Conservation (phyloP, 2,329 filamentous ascomycete genomes). For the Alternaria dauci region DNA sequence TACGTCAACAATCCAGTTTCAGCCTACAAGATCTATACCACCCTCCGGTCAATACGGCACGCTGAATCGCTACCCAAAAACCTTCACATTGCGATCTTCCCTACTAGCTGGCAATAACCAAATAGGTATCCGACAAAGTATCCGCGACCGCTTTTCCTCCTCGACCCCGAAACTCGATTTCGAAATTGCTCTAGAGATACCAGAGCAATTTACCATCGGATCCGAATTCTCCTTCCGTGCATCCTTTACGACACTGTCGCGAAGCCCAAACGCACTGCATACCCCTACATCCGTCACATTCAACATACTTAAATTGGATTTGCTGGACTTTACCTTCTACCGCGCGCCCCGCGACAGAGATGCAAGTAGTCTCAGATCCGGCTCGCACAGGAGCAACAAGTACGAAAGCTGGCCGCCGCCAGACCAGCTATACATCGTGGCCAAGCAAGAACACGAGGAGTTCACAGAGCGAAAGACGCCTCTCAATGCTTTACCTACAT, state of each 20-base stretch:
- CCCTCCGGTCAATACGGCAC: conserved; percentile 2
- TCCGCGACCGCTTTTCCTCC: conserved; percentile 33
- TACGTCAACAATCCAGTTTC: conserved; percentile 27
- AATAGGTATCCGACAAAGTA: conserved; percentile 31
- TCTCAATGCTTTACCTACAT: conserved; percentile 31
- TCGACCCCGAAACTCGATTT: conserved; percentile 35
- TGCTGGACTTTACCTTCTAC: conserved; percentile 31
- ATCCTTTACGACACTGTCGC: conserved; percentile 19
- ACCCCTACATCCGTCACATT: conserved; percentile 28
- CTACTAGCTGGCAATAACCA: conserved; percentile 19
- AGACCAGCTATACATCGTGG: not conserved
- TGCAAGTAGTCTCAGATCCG: conserved; percentile 12
- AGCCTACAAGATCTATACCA: conserved; percentile 17
- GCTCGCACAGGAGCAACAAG: conserved; percentile 1
- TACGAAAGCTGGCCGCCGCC: conserved; percentile 12
- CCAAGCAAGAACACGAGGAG: not conserved
- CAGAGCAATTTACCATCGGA: conserved; percentile 25
- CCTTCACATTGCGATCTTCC: conserved; percentile 27
- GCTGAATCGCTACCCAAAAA: conserved; percentile 15
- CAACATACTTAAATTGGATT: conserved; percentile 26
- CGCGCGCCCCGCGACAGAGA: conserved; percentile 31
- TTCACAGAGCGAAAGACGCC: conserved; percentile 22
- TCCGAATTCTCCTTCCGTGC: conserved; percentile 31
- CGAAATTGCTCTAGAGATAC: conserved; percentile 24
- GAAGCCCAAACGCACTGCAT: conserved; percentile 19